Percentiles rank a stretch among this genome's conserved stretches.
Conservation (phyloP, 2,329 filamentous ascomycete species). For the Penicillium sp. region DNA sequence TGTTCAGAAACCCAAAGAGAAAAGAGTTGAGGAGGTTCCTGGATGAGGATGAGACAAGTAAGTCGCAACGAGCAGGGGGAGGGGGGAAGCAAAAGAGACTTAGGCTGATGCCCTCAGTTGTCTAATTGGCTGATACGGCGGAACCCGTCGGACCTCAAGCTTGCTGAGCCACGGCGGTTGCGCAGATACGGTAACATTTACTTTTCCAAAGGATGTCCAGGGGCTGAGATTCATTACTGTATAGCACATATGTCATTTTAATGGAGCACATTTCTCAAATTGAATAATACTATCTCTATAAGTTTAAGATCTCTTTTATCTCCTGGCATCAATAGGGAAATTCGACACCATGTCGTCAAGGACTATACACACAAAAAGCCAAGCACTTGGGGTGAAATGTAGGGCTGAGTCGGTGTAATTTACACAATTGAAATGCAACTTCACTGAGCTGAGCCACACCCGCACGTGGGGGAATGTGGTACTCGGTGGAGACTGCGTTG, state of each 20-base stretch:
- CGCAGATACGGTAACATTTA: conserved; percentile 12
- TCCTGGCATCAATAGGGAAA: too few species aligned
- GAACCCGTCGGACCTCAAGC: conserved; percentile 16
- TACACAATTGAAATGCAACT: conserved; percentile 1
- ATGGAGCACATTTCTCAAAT: too few species aligned
- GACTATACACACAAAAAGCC: not conserved
- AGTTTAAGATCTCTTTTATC: too few species aligned
- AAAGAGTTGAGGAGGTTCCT: not conserved
- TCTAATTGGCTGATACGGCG: conserved; percentile 12
- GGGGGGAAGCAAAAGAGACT: conserved; percentile 15
- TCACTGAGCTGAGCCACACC: conserved; percentile 19
- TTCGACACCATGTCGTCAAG: too few species aligned
- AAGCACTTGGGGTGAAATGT: not conserved
- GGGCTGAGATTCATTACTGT: not conserved
- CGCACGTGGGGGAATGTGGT: conserved; percentile 14
- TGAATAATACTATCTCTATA: too few species aligned
- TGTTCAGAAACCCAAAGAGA: not conserved
- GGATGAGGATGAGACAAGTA: not conserved
- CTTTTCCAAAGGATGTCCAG: not conserved
- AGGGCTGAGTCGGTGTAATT: conserved; percentile 14
- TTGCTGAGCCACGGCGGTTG: not conserved
- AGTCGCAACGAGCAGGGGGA: conserved; percentile 4
- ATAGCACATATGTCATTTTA: too few species aligned
- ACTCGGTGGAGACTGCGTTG: conserved; percentile 13
- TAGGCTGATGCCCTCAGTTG: conserved; percentile 3